Percentiles rank a stretch among this genome's conserved stretches.
Conservation (phyloP, 129 eudicot genomes). For the Sambucus nigra region DNA sequence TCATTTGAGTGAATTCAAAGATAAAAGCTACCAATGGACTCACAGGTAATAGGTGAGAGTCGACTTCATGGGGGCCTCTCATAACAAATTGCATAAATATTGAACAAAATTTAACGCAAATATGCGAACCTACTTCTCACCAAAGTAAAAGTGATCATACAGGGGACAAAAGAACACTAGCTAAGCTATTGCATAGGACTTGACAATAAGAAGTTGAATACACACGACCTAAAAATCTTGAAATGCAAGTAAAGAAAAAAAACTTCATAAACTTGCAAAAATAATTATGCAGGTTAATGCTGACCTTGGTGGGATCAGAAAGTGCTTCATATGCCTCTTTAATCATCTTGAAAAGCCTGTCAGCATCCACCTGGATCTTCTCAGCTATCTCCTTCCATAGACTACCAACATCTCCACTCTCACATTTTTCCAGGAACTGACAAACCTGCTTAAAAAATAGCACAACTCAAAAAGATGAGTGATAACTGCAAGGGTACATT, state of each 20-base stretch:
- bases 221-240: too few species aligned
- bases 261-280: neutral
- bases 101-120: too few species aligned
- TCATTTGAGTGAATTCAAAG: too few species aligned
- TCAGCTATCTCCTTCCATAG: conserved; percentile 66
- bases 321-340: conserved; percentile 95
- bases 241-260: neutral
- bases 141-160: too few species aligned
- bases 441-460: conserved; percentile 41
- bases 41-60: too few species aligned
- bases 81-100: too few species aligned
- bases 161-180: neutral
- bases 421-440: conserved; percentile 58
- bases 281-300: conserved; percentile 5
- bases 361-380: conserved; percentile 70
- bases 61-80: too few species aligned
- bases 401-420: conserved; percentile 53
- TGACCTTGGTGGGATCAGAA: conserved; percentile 74
- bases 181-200: too few species aligned
- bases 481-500: neutral
- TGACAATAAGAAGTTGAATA: too few species aligned
- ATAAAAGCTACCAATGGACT: too few species aligned
- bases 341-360: conserved; percentile 78
- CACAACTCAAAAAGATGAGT: conserved; percentile 4
- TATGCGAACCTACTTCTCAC: too few species aligned